Evolutionary conservation across 2,329 filamentous ascomycete species (phyloP).

Genomic region (Penicillium italicum): DNA sequence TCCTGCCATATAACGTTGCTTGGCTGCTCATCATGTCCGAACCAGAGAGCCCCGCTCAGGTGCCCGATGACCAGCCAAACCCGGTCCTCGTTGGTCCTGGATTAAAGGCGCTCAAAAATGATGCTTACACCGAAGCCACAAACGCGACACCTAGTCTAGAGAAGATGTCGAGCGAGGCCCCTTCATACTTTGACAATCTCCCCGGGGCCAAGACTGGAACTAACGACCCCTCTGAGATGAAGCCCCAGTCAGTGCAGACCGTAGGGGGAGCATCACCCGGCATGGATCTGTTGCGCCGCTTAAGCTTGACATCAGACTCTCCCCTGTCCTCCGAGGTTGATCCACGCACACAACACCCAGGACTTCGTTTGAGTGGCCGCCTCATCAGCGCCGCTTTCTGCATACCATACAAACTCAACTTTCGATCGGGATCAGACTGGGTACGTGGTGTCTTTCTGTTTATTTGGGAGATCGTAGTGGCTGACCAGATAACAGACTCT

Average conservation of each 20-base stretch:
- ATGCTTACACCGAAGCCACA: slow-evolving; percentile 29
- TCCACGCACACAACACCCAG: slow-evolving; percentile 54
- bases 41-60: slow-evolving; percentile 21
- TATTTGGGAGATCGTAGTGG: not conserved
- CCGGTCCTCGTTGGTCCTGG: slow-evolving; percentile 31
- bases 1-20: not conserved
- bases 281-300: slow-evolving; percentile 51
- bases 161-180: slow-evolving; percentile 17
- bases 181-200: slow-evolving; percentile 31
- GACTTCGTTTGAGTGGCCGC: slow-evolving; percentile 57
- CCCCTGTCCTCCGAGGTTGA: slow-evolving; percentile 49
- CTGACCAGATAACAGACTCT: slow-evolving; percentile 56
- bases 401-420: slow-evolving; percentile 59
- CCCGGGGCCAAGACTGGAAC: slow-evolving; percentile 22
- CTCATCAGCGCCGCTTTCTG: slow-evolving; percentile 63
- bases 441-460: slow-evolving; percentile 33
- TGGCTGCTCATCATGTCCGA: slow-evolving; percentile 23
- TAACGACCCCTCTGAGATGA: slow-evolving; percentile 13
- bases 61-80: slow-evolving; percentile 30
- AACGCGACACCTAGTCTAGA: slow-evolving; percentile 29
- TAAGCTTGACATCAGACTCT: slow-evolving; percentile 46
- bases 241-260: slow-evolving; percentile 40
- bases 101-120: slow-evolving; percentile 25
- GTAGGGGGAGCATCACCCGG: slow-evolving; percentile 46
- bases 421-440: slow-evolving; percentile 54